Evolutionary conservation across 805 yeast species (phyloP).

Genomic region (Tetrapisispora iriomotensis): DNA sequence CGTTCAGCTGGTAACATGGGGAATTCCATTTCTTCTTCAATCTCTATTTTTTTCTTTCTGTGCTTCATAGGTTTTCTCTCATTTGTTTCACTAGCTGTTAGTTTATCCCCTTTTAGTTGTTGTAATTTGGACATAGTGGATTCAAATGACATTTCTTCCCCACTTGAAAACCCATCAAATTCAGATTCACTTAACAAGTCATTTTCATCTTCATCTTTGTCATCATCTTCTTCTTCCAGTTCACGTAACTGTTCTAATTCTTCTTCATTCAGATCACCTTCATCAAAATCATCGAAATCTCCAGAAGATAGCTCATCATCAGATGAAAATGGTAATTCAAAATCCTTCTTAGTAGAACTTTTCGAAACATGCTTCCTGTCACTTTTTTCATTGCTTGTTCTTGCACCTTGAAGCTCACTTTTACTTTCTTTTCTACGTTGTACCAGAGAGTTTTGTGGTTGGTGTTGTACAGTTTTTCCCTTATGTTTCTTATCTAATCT

Average conservation of each 20-base stretch:
- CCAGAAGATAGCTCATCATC: slow-evolving; percentile 36
- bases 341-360: slow-evolving; percentile 15
- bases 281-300: slow-evolving; percentile 37
- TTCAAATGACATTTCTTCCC: slow-evolving; percentile 24
- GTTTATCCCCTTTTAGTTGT: slow-evolving; percentile 16
- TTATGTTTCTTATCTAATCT: slow-evolving; percentile 29
- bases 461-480: no score
- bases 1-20: slow-evolving; percentile 36
- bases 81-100: slow-evolving; percentile 5
- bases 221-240: slow-evolving; percentile 14
- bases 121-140: slow-evolving; percentile 28
- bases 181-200: slow-evolving; percentile 3
- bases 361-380: slow-evolving; percentile 4
- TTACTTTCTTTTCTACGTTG: no score
- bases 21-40: slow-evolving; percentile 9
- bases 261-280: slow-evolving; percentile 30
- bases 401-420: slow-evolving; percentile 9
- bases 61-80: slow-evolving; percentile 12
- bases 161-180: slow-evolving; percentile 4
- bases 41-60: slow-evolving; percentile 7
- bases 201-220: slow-evolving; percentile 7
- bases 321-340: slow-evolving; percentile 31
- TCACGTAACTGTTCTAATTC: slow-evolving; percentile 26
- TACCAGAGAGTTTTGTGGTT: no score
- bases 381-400: slow-evolving; percentile 19